Conservation (phyloP, 176 grass and related monocot genomes). For the Leersia perrieri region DNA sequence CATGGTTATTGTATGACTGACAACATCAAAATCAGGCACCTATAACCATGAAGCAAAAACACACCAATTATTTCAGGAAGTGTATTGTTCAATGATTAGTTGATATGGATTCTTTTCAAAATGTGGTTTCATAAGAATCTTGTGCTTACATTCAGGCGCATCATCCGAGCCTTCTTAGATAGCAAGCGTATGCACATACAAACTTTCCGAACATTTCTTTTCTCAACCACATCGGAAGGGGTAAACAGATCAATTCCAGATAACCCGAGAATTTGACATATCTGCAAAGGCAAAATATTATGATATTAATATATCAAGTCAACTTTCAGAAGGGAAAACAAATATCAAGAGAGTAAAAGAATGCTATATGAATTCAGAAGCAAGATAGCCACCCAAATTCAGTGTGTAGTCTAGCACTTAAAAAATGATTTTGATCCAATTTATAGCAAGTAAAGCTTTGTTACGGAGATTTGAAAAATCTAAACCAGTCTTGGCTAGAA, state of each 20-base stretch:
- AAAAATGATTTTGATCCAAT: not conserved
- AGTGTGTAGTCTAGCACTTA: not conserved
- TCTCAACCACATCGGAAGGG: constrained; percentile 87
- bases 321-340: not conserved
- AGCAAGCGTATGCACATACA: constrained; percentile 89
- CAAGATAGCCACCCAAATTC: not conserved
- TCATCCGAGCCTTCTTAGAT: constrained; percentile 62
- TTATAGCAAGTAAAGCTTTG: not conserved
- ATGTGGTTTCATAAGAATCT: not conserved
- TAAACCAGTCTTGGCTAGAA: not conserved
- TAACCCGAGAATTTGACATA: constrained; percentile 87
- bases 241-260: constrained; percentile 85
- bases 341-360: constrained; percentile 4
- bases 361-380: not conserved
- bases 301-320: not conserved
- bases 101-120: not conserved
- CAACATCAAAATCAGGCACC: constrained; percentile 93
- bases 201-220: constrained; percentile 77
- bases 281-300: constrained; percentile 43
- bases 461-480: not conserved
- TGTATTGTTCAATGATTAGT: not conserved
- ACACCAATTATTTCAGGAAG: not conserved
- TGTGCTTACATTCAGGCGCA: constrained; percentile 63
- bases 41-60: constrained; percentile 30
- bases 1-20: constrained; percentile 88